Base-by-base conservation (phyloP, 306 rosid species). In the Crataegus laevigata region DNA sequence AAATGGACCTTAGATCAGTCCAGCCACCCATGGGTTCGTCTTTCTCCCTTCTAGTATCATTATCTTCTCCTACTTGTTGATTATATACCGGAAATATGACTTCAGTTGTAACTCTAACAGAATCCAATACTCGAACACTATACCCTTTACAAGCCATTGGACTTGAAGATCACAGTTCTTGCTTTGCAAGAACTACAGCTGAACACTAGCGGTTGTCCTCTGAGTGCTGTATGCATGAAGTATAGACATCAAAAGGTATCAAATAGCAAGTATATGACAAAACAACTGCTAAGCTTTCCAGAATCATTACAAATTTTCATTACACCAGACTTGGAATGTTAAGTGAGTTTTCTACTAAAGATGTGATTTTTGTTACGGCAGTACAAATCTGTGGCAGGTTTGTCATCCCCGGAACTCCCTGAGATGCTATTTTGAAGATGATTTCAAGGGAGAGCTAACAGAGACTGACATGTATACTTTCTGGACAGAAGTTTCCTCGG, bases 11-110 rank as follows among this genome's bases (percentile, higher is more conserved):
- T 96, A 54, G 93, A 96, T 76, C 96, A 87, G 75, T 88, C 91
- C 51, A 87, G 61, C 62, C 90, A 92, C 62, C 99, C 99, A 64
- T 96, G 99, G 99, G 99, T 96, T 82, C 19, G 93, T 78, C 69
- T 45, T 82, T 71, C 66, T 69, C 45, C 68, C 34, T 61, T 40
- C 28, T 54, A 69, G 24, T 73, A 50, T 77, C 68, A 17, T 42
- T 69, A 10, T 58, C 72, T 85, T 66, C 76, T 29, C 57, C 47
- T 19, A 34, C 32, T 64, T 60, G 72, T 57, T 58, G 71, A 71
- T 66, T 42, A 57, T 62, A 26, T 38, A 61, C 50, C 47, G 26
- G 69, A 58, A 79, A 21, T 76, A 21, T 83, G 67, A 82, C 63
- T 52, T 25, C 66, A 5, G 43, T 68, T 65, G 28, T 80, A 47